These are phyloP conservation scores for Pachyrhizus erosus DNA, from an alignment of 306 rosid genomes.

Conservation along the genomic window DNA sequence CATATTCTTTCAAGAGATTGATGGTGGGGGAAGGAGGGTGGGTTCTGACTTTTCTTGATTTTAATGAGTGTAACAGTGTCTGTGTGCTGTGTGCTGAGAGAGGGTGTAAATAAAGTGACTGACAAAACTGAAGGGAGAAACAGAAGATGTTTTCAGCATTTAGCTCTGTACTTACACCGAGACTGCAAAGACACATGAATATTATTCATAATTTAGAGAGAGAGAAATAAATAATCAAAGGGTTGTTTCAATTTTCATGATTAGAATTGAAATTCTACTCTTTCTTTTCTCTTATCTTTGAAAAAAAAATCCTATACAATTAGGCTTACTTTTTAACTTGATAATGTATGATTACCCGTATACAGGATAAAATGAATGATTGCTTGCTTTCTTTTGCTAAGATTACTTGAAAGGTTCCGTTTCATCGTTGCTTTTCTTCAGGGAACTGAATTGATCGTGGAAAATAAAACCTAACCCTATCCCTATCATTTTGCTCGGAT, in stretches of 20 bases:
- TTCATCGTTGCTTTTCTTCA: not conserved
- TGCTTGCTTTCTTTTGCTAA: conserved; percentile 10
- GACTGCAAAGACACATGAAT: conserved; percentile 5
- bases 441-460: not conserved
- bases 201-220: not conserved
- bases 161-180: conserved; percentile 43
- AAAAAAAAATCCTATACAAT: not conserved
- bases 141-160: conserved; percentile 40
- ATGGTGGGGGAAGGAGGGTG: conserved; percentile 27
- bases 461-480: conserved; percentile 47
- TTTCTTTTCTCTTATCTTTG: not conserved
- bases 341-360: not conserved
- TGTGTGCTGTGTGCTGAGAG: conserved; percentile 39
- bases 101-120: conserved; percentile 46
- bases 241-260: conserved; percentile 24
- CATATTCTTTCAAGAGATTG: conserved; percentile 48
- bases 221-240: conserved; percentile 42
- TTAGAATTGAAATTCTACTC: not conserved
- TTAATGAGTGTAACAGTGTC: conserved; percentile 51
- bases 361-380: not conserved
- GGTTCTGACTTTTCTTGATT: conserved; percentile 53
- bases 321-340: not conserved
- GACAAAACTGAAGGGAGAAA: conserved; percentile 51
- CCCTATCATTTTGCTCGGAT: conserved; percentile 9
- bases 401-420: not conserved